Evolutionary conservation across 2,329 filamentous ascomycete species (phyloP).

Genomic region (Helminthosporium solani): DNA sequence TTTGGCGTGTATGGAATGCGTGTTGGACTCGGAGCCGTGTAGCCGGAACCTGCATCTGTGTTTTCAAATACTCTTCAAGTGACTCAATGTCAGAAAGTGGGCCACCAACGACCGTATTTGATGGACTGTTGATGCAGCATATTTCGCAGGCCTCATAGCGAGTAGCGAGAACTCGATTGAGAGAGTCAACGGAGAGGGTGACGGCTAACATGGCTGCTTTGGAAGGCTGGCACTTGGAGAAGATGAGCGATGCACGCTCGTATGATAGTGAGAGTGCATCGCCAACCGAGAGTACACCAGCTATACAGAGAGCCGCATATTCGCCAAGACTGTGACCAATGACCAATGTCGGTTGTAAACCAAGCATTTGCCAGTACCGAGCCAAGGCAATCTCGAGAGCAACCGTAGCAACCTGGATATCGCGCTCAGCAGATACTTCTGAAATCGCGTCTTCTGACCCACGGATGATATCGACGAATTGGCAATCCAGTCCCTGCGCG

Average conservation of each 20-base stretch:
- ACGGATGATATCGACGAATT: too few relatives aligned
- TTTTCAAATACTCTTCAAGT: background rate
- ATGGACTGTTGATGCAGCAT: conserved; percentile 25
- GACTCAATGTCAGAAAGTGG: conserved; percentile 8
- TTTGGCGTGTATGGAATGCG: conserved; percentile 14
- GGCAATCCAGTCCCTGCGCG: too few relatives aligned
- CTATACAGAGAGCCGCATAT: conserved; percentile 40
- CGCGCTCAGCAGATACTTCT: too few relatives aligned
- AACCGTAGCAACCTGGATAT: too few relatives aligned
- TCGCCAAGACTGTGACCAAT: conserved; percentile 42
- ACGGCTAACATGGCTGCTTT: conserved; percentile 39
- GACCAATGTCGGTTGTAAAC: conserved; percentile 17
- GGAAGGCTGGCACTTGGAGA: conserved; percentile 18
- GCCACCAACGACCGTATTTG: conserved; percentile 26
- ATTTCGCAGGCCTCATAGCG: background rate
- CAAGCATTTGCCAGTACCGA: conserved; percentile 12
- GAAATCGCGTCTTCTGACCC: too few relatives aligned
- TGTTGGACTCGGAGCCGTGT: conserved; percentile 2
- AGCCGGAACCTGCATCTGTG: background rate
- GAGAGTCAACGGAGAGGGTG: background rate
- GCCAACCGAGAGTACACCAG: conserved; percentile 37
- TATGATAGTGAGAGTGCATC: conserved; percentile 42
- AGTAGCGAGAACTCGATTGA: background rate
- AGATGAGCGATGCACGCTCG: conserved; percentile 32
- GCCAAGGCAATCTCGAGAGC: conserved; percentile 44